These are phyloP conservation scores for Coemansia sp. DNA, from an alignment of 192 early-diverging fungal genomes.

Conservation along the genomic window DNA sequence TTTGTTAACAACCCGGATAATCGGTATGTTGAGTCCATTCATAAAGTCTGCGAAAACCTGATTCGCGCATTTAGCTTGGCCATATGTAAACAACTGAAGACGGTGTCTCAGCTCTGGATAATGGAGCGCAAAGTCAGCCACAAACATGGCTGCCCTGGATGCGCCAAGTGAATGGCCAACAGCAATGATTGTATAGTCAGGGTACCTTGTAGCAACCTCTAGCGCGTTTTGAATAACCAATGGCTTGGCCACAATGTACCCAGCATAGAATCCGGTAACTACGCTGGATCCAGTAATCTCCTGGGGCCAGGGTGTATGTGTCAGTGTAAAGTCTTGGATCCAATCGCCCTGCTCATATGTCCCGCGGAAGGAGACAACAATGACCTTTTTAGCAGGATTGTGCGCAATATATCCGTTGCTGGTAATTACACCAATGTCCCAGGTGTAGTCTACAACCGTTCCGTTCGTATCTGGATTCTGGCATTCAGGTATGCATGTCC, in stretches of 20 bases:
- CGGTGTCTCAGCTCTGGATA: slow-evolving; percentile 13
- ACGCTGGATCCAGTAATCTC: slow-evolving; percentile 22
- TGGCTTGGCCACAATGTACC: slow-evolving; percentile 19
- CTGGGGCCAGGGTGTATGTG: slow-evolving; percentile 12
- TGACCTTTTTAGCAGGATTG: slow-evolving; percentile 16
- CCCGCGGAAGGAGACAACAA: slow-evolving; percentile 33
- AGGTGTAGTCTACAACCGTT: slow-evolving; percentile 23
- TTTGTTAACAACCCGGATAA: slow-evolving; percentile 32
- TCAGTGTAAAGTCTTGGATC: slow-evolving; percentile 11
- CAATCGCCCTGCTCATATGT: slow-evolving; percentile 18
- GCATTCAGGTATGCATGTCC: slow-evolving; percentile 34
- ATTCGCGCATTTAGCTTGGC: slow-evolving; percentile 45
- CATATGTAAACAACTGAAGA: slow-evolving; percentile 36
- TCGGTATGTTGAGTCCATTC: slow-evolving; percentile 18
- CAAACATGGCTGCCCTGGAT: slow-evolving; percentile 37
- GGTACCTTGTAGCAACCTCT: slow-evolving; percentile 20
- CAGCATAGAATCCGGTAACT: slow-evolving; percentile 26
- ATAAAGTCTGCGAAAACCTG: slow-evolving; percentile 28
- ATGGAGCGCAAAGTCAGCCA: slow-evolving; percentile 20
- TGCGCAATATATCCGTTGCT: slow-evolving; percentile 34
- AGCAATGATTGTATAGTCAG: slow-evolving; percentile 30
- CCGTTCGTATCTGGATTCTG: slow-evolving; percentile 20
- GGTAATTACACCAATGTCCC: slow-evolving; percentile 14
- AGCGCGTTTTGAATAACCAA: slow-evolving; percentile 9
- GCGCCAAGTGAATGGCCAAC: slow-evolving; percentile 50